Base-by-base conservation (phyloP, 169 alveolate genomes). In the Perkinsus olseni region DNA sequence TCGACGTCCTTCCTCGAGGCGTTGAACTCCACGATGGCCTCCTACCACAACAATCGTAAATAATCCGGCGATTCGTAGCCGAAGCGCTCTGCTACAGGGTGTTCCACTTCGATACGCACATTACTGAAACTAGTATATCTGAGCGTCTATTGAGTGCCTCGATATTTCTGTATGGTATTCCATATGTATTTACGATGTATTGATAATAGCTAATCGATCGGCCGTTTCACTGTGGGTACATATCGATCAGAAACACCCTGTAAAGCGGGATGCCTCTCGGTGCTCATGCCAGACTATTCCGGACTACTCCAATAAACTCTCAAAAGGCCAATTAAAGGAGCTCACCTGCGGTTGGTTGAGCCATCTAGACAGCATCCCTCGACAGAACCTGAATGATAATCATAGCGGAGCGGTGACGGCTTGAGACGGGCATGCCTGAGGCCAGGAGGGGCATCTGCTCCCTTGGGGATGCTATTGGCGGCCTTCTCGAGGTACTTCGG, bases 1-100 rank as follows among this genome's bases (percentile, higher is more conserved):
- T 96, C 96, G 38, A 93, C 93, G 92, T 96, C 97, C 48, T 95
- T 96, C 94, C 97, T 95, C 0, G 99, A 97, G 48, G 94, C 95
- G 92, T 96, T 96, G 93, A 97, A 94, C 93, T 97, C 97, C 82
- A 94, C 95, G 51, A 97, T 94, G 21, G 98, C 97, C 91, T 96
- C 96, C 93, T 96, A 94, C 31, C 31, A 62, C 34, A 62, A 62
- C 36, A 62, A 0, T 62, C 62, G 62, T 45, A 17, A n/a, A n/a
- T n/a, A n/a, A n/a, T n/a, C n/a, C n/a, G n/a, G 50, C 50, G 11
- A 40, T 40, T 6, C n/a, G n/a, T n/a, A n/a, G n/a, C n/a, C n/a
- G n/a, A n/a, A n/a, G n/a, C n/a, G n/a, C n/a, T n/a, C n/a, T n/a
- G n/a, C 21, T 40, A 40, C 21, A 6, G 50, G 3, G 50, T 40